phyloP scores from a whole-genome alignment of 805 yeast species.

The Wickerhamomyces chambardii region DNA sequence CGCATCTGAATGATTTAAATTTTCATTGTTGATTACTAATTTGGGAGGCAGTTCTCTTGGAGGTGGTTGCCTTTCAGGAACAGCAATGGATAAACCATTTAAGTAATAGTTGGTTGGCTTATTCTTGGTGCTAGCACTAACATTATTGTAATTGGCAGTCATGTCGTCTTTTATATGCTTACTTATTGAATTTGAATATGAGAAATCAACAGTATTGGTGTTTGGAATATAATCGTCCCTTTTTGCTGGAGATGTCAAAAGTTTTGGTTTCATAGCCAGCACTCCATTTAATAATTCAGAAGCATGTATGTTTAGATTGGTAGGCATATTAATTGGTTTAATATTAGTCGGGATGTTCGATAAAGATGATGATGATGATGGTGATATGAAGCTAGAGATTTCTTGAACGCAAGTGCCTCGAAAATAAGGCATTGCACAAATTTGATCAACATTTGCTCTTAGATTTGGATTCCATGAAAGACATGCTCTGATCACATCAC shows the following conservation, averaged over 20 bases:
- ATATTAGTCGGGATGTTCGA: background rate
- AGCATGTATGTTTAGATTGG: background rate
- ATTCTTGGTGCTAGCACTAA: too few relatives aligned
- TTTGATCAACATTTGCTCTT: slow-evolving; percentile 42
- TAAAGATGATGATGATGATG: background rate
- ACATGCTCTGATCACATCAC: slow-evolving; percentile 37
- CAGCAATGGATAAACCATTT: too few relatives aligned
- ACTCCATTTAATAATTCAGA: background rate
- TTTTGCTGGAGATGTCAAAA: background rate
- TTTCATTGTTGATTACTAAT: too few relatives aligned
- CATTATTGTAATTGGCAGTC: too few relatives aligned
- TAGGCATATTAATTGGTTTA: background rate
- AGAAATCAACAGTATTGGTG: too few relatives aligned
- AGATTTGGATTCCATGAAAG: slow-evolving; percentile 72
- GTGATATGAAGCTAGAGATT: background rate
- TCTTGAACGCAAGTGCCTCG: slow-evolving; percentile 28
- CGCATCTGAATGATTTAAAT: too few relatives aligned
- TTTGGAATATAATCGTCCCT: too few relatives aligned
- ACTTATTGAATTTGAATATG: too few relatives aligned
- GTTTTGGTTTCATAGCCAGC: background rate
- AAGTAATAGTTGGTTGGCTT: too few relatives aligned
- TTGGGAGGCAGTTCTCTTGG: background rate
- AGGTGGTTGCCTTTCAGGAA: background rate
- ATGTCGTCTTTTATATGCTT: too few relatives aligned
- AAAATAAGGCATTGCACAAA: slow-evolving; percentile 49